Evolutionary conservation across 257 asterid genomes (phyloP), one percentile per base, ranked within the genome.

Genomic region (Capsicum rhomboideum): DNA sequence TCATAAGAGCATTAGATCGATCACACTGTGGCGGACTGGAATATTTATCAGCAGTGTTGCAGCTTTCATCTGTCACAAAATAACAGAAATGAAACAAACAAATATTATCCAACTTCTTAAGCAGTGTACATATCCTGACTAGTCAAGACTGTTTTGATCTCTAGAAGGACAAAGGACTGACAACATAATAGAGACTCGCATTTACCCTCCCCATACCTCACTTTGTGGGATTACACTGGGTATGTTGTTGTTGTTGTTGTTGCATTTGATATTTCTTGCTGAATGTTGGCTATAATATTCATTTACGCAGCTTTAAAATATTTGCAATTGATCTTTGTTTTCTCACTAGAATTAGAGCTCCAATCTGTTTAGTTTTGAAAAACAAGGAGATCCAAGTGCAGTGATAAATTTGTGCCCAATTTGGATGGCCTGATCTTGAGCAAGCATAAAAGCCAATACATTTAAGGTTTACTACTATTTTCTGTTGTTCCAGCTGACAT

Each of bases 61-160:
- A 84, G 87, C 56, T 69, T 21, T 86, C 91, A 82, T 85, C 98
- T 95, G 92, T 72, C 87, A 84, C 49, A 89, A 68, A 83, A 77
- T 8, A 59, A 28, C 66, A 77, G 16, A 28, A 52, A 77, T 77
- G 63, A 77, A 63, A 28, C 8, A 6, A 28, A 77, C 82, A 77
- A 77, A 50, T 14, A 77, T 21, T 50, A 50, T 50, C 82, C 82
- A 26, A 77, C 63, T 77, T 77, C 28, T 50, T 75, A 49, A 75
- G 56, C 81, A 50, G 44, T 49, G 37, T 8, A 50, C 28, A 8
- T 50, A 75, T 13, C n/a, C 63, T 50, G 28, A 75, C 49, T 75
- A 75, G 10, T 75, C 26, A 2, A n/a, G n/a, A 26, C 81, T 26
- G 44, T 75, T 75, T 49, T 8, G 1, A 49, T 74, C 26, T 49